Evolutionary conservation across 768 basidiomycete species (phyloP), one percentile per base, ranked within the genome.

Genomic region (Lanmaoa pseudosensibilis): DNA sequence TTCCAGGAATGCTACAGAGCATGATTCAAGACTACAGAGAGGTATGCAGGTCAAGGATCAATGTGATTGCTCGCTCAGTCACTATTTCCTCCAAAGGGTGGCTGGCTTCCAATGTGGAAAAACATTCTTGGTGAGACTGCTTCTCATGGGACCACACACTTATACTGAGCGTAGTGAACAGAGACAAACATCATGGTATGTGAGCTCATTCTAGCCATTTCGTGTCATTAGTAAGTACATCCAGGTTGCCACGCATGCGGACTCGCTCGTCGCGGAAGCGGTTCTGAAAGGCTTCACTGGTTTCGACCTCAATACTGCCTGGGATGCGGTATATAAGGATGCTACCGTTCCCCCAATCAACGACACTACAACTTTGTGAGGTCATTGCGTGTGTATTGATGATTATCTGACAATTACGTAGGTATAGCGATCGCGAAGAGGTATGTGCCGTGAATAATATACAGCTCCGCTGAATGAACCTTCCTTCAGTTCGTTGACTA

Each of bases 21-120:
- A 92, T 92, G 90, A 71, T 93, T 19, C 84, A 86, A 49, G 90
- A 92, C 66, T 94, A 85, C 61, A 71, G 78, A 57, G 80, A 90
- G 77, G 87, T 84, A 53, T 45, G 11, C 5, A 34, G 18, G 4
- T 13, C 30, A 27, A n/a, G 6, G n/a, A 15, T 18, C 8, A 2
- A 18, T 36, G 2, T 6, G 38, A 37, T 47, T 2, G 6, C n/a
- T 46, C 44, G 37, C 50, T 56, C 7, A 59, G 52, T 33, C 7
- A 16, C 10, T 6, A 16, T 50, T 51, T 44, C 3, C 16, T 25
- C 44, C 36, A 9, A 60, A 79, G 84, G 82, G 88, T 16, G 91
- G 91, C 4, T 90, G 90, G 88, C 73, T 93, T 37, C 91, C 91
- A 0, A 92, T 92, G 90, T 93, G 91, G 91, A 92, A 92, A 73